Evolutionary conservation across 2,329 filamentous ascomycete species (phyloP).

Genomic region (Claviceps sp.): DNA sequence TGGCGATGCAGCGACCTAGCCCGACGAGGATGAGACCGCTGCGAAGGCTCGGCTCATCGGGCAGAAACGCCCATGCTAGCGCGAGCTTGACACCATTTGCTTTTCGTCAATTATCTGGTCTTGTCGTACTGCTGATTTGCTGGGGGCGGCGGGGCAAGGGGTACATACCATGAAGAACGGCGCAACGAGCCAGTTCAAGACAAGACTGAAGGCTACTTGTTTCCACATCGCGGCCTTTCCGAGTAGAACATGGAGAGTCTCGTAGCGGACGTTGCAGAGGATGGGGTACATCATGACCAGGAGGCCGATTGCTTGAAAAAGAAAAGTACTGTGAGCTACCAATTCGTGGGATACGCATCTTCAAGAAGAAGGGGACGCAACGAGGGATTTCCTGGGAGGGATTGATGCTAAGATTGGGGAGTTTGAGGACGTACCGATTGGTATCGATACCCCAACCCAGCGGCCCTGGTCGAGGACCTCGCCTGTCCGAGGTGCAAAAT

Average conservation of each 20-base stretch:
- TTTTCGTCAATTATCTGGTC: background rate
- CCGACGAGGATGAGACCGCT: conserved; percentile 71
- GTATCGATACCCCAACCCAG: conserved; percentile 1
- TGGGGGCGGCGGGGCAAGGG: background rate
- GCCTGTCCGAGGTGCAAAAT: conserved; percentile 53
- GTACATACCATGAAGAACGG: conserved; percentile 62
- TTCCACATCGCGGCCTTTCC: conserved; percentile 52
- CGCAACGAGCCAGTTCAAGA: conserved; percentile 74
- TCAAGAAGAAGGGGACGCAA: background rate
- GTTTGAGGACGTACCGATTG: background rate
- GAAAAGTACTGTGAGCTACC: background rate
- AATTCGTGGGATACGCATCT: background rate
- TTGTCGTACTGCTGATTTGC: background rate
- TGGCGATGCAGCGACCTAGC: conserved; percentile 75
- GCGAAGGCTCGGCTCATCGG: conserved; percentile 41
- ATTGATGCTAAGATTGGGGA: no score
- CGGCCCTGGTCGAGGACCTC: conserved; percentile 53
- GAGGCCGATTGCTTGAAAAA: conserved; percentile 52
- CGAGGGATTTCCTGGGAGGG: background rate
- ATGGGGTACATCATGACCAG: conserved; percentile 94
- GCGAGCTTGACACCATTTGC: conserved; percentile 31
- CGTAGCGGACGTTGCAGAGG: conserved; percentile 72
- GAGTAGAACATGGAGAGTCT: conserved; percentile 57
- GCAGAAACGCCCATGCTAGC: conserved; percentile 55
- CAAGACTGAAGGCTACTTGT: conserved; percentile 63